Evolutionary conservation across 1,139 yeast species (phyloP).

Genomic region (Yamadazyma buinensis): DNA sequence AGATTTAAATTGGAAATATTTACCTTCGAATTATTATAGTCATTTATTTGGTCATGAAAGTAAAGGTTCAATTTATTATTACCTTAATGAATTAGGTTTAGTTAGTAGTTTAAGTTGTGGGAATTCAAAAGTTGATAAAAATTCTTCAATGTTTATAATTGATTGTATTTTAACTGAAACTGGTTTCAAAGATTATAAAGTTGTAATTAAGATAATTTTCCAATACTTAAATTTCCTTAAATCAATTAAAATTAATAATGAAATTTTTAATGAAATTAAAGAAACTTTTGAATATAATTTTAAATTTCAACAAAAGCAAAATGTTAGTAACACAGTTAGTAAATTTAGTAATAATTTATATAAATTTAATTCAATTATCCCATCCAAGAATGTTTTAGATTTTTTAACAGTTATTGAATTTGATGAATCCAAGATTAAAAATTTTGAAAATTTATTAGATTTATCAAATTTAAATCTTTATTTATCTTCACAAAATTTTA

Average conservation of each 20-base stretch:
- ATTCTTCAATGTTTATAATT: slow-evolving; percentile 61
- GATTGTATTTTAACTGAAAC: slow-evolving; percentile 71
- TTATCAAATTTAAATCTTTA: slow-evolving; percentile 60
- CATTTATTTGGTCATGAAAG: slow-evolving; percentile 92
- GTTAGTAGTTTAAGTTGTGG: slow-evolving; percentile 80
- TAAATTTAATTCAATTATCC: slow-evolving; percentile 44
- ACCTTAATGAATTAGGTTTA: slow-evolving; percentile 69
- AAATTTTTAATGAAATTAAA: slow-evolving; percentile 50
- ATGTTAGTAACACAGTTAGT: slow-evolving; percentile 60
- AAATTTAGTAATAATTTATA: slow-evolving; percentile 43
- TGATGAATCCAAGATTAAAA: slow-evolving; percentile 49
- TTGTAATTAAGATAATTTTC: slow-evolving; percentile 56
- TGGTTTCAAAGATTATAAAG: slow-evolving; percentile 65
- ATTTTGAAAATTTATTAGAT: slow-evolving; percentile 48
- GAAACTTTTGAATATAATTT: slow-evolving; percentile 50
- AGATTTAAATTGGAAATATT: slow-evolving; percentile 57
- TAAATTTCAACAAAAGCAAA: slow-evolving; percentile 63
- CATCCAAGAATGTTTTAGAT: slow-evolving; percentile 59
- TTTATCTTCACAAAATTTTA: slow-evolving; percentile 50
- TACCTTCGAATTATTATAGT: slow-evolving; percentile 67
- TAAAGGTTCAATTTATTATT: slow-evolving; percentile 71
- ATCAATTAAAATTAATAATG: slow-evolving; percentile 44
- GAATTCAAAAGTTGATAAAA: slow-evolving; percentile 62
- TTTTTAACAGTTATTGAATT: slow-evolving; percentile 57
- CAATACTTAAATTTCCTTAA: slow-evolving; percentile 64